Evolutionary conservation across 164 flowering plant species (phyloP).

Genomic region (Sextonia rubra): DNA sequence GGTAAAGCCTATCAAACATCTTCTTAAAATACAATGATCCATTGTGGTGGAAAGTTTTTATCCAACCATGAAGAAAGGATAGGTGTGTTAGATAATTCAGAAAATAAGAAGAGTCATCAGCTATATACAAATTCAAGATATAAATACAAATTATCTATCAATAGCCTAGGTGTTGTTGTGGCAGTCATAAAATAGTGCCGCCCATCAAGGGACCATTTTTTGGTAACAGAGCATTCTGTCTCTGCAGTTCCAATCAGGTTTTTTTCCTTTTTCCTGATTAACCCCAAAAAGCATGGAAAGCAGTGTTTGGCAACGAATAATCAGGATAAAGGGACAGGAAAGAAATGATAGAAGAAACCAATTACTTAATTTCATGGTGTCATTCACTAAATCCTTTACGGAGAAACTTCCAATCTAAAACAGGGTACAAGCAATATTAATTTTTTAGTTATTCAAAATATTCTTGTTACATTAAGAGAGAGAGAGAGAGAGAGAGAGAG

Average conservation of each 20-base stretch:
- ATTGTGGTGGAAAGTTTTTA: slow-evolving; percentile 78
- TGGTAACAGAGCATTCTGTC: slow-evolving; percentile 90
- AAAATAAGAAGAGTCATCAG: not conserved
- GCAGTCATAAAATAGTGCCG: slow-evolving; percentile 95
- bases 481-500: too few relatives aligned
- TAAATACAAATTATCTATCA: slow-evolving; percentile 90
- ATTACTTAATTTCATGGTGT: not conserved
- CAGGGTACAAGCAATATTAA: too few relatives aligned
- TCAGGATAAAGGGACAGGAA: not conserved
- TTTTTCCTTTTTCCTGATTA: slow-evolving; percentile 62
- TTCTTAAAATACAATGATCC: slow-evolving; percentile 74
- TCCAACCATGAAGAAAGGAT: slow-evolving; percentile 39
- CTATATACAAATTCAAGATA: not conserved
- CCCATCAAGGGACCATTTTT: slow-evolving; percentile 99
- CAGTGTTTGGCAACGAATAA: not conserved
- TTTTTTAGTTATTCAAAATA: too few relatives aligned
- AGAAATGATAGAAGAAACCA: too few relatives aligned
- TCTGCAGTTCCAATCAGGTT: slow-evolving; percentile 66
- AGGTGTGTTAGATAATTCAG: not conserved
- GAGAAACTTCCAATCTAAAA: too few relatives aligned
- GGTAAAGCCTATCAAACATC: slow-evolving; percentile 89
- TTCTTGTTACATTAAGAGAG: too few relatives aligned
- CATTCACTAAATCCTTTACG: too few relatives aligned
- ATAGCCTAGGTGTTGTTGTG: slow-evolving; percentile 94
- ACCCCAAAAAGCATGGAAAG: slow-evolving; percentile 89